These are phyloP conservation scores for Termitomyces sp. DNA, from an alignment of 768 basidiomycete species.

Conservation along the genomic window DNA sequence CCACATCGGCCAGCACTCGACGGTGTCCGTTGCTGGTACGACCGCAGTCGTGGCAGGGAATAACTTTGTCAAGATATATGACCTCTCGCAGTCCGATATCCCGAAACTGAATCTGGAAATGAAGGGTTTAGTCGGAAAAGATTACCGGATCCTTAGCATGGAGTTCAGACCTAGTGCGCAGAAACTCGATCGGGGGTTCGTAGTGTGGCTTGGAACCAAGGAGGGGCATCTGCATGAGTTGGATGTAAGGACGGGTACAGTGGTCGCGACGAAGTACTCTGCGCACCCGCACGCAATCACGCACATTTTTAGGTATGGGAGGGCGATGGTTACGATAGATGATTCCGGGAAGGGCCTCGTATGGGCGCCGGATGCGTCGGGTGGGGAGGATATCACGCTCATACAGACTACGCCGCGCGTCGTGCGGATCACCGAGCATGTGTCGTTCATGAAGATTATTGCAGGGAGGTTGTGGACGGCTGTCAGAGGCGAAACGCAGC, in stretches of 20 bases:
- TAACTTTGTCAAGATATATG: constrained; percentile 60
- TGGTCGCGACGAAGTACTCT: constrained; percentile 52
- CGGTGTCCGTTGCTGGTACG: constrained; percentile 51
- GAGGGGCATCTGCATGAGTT: constrained; percentile 85
- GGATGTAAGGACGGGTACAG: constrained; percentile 56
- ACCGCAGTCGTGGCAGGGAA: constrained; percentile 51
- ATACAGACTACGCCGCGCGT: constrained; percentile 47
- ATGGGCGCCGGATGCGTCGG: constrained; percentile 48
- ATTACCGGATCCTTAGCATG: constrained; percentile 68
- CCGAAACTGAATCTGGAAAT: constrained; percentile 52
- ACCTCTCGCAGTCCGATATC: constrained; percentile 41
- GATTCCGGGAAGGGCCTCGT: constrained; percentile 80
- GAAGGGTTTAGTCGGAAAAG: constrained; percentile 58
- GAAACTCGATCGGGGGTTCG: constrained; percentile 48
- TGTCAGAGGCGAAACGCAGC: constrained; percentile 44
- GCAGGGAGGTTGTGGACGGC: constrained; percentile 69
- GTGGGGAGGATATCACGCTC: constrained; percentile 39
- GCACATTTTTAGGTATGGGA: constrained; percentile 46
- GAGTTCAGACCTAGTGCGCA: constrained; percentile 60
- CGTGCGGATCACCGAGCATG: constrained; percentile 72
- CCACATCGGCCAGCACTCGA: constrained; percentile 52
- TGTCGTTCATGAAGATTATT: constrained; percentile 72
- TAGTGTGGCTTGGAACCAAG: constrained; percentile 86
- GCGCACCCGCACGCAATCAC: constrained; percentile 65
- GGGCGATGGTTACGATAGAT: constrained; percentile 1